These are phyloP conservation scores for Cercospora sojina DNA, from an alignment of 2,329 filamentous ascomycete species.

Conservation along the genomic window DNA sequence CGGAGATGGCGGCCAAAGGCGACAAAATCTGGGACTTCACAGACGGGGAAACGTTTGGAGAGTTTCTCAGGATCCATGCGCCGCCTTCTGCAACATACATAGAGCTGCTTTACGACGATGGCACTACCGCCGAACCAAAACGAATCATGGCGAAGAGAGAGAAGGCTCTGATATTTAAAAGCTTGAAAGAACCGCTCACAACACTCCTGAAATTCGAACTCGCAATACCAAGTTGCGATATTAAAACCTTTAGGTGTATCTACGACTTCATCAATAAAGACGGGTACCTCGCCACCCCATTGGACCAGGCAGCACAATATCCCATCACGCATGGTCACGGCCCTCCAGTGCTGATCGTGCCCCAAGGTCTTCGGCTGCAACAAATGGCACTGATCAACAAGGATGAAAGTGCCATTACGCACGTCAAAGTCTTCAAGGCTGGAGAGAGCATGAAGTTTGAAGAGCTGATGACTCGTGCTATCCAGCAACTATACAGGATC, in stretches of 20 bases:
- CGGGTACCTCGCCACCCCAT: slow-evolving; percentile 20
- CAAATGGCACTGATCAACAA: neutral
- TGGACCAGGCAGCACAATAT: slow-evolving; percentile 10
- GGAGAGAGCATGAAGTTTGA: slow-evolving; percentile 39
- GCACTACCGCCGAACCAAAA: slow-evolving; percentile 14
- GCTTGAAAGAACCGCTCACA: slow-evolving; percentile 36
- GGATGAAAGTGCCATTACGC: slow-evolving; percentile 24
- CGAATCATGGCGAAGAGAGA: slow-evolving; percentile 37
- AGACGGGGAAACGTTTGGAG: slow-evolving; percentile 33
- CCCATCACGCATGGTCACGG: slow-evolving; percentile 8
- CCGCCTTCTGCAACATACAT: slow-evolving; percentile 37
- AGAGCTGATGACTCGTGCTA: slow-evolving; percentile 39
- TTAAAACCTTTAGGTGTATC: slow-evolving; percentile 38
- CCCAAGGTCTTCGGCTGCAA: neutral
- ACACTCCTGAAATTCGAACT: slow-evolving; percentile 37
- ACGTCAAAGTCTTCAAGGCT: slow-evolving; percentile 38
- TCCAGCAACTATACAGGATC: slow-evolving; percentile 38
- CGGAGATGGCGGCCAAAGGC: slow-evolving; percentile 39
- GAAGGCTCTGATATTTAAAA: slow-evolving; percentile 34
- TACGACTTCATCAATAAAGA: slow-evolving; percentile 36
- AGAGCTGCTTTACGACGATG: slow-evolving; percentile 42
- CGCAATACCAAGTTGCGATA: slow-evolving; percentile 34
- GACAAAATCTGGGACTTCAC: slow-evolving; percentile 39
- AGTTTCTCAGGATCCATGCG: slow-evolving; percentile 33
- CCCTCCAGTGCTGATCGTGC: slow-evolving; percentile 18